phyloP scores from a whole-genome alignment of 2,329 filamentous ascomycete genomes.

The Fusarium caatingaense region DNA sequence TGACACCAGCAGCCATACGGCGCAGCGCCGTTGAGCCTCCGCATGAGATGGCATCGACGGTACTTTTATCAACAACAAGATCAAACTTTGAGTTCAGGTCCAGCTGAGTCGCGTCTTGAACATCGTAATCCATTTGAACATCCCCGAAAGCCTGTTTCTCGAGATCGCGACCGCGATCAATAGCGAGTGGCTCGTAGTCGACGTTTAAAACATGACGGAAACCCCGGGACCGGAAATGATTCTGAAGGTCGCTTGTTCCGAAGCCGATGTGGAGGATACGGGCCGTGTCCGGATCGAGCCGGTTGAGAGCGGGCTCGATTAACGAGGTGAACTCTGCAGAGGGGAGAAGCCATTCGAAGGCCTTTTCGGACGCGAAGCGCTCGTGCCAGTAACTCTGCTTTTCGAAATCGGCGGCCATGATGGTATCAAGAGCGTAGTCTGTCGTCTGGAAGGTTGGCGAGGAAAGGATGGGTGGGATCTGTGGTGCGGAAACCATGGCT shows the following conservation, averaged over 20 bases:
- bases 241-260: constrained; percentile 63
- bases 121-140: constrained; percentile 56
- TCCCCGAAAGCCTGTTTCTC: constrained; percentile 58
- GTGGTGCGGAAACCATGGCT: constrained; percentile 32
- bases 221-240: constrained; percentile 56
- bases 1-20: constrained; percentile 55
- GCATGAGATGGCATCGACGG: constrained; percentile 61
- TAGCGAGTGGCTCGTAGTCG: constrained; percentile 62
- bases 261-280: constrained; percentile 60
- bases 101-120: constrained; percentile 60
- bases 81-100: constrained; percentile 49
- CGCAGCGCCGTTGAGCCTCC: constrained; percentile 54
- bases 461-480: constrained; percentile 37
- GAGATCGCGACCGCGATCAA: constrained; percentile 55
- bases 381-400: constrained; percentile 63
- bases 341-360: constrained; percentile 61
- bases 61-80: constrained; percentile 62
- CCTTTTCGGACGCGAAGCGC: constrained; percentile 58
- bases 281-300: constrained; percentile 41
- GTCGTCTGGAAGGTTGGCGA: constrained; percentile 27
- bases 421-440: constrained; percentile 17
- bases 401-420: constrained; percentile 56
- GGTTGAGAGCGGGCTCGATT: constrained; percentile 53
- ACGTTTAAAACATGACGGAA: constrained; percentile 60
- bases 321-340: constrained; percentile 56